Evolutionary conservation across 2,329 filamentous ascomycete genomes (phyloP).

Genomic region (Cordyceps tenuipes): DNA sequence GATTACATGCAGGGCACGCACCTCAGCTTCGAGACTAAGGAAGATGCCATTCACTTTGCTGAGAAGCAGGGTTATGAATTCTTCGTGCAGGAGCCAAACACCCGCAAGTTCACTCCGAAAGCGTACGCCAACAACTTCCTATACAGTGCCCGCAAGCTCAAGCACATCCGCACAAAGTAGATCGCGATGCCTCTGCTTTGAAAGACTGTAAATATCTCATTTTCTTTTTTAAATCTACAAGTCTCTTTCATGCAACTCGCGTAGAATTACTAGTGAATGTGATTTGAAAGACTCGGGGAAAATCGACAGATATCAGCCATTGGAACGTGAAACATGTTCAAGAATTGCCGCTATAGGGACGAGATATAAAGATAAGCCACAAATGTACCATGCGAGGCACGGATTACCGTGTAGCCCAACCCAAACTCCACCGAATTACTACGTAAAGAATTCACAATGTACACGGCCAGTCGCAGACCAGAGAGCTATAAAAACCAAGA

Average conservation of each 20-base stretch:
- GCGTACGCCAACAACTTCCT: slow-evolving; percentile 96
- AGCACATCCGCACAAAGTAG: slow-evolving; percentile 76
- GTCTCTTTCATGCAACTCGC: not conserved
- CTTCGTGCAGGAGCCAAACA: slow-evolving; percentile 94
- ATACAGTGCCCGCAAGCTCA: slow-evolving; percentile 77
- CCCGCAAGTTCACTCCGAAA: slow-evolving; percentile 78
- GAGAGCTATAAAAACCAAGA: slow-evolving; percentile 12
- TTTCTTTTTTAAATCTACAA: slow-evolving; percentile 1
- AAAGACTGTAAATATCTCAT: slow-evolving; percentile 9
- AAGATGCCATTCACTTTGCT: slow-evolving; percentile 89
- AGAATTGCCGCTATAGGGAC: not conserved
- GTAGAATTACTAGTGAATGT: too few species aligned
- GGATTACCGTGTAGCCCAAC: slow-evolving; percentile 3
- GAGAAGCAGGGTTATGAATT: slow-evolving; percentile 99
- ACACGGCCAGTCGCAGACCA: slow-evolving; percentile 9
- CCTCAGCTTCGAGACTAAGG: slow-evolving; percentile 83
- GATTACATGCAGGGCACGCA: slow-evolving; percentile 94
- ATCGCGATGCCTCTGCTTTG: slow-evolving; percentile 11
- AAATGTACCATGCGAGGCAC: not conserved
- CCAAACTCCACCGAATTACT: slow-evolving; percentile 1
- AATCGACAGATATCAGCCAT: too few species aligned
- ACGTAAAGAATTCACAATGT: not conserved
- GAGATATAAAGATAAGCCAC: not conserved
- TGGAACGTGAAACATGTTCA: too few species aligned
- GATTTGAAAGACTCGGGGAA: too few species aligned